Conservation (phyloP, 331 rosid genomes). For the Saraca asoca region DNA sequence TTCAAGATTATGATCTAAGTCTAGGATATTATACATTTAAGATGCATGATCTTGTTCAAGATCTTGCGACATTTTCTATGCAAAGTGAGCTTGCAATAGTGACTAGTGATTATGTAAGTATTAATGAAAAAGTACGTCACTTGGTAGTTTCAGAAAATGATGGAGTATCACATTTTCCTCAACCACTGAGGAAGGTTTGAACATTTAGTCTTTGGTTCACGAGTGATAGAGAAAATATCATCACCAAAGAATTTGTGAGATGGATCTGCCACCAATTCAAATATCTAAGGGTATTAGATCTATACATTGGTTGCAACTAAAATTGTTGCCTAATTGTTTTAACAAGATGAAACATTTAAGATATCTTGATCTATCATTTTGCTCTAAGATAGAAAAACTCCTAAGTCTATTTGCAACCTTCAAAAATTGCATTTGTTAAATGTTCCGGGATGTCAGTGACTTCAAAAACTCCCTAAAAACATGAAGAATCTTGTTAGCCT, state of each 20-base stretch:
- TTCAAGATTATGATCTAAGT: slow-evolving; percentile 17
- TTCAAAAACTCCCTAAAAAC: slow-evolving; percentile 33
- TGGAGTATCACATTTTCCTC: not conserved
- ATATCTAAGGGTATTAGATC: slow-evolving; percentile 7
- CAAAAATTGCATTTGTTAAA: slow-evolving; percentile 31
- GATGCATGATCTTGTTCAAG: slow-evolving; percentile 43
- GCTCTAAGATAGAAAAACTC: slow-evolving; percentile 25
- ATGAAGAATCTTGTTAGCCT: slow-evolving; percentile 32
- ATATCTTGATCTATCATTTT: slow-evolving; percentile 24
- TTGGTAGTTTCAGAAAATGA: slow-evolving; percentile 27
- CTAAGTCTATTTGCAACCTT: slow-evolving; percentile 42
- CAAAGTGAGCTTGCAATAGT: slow-evolving; percentile 26
- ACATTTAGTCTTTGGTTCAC: not conserved
- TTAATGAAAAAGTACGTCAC: slow-evolving; percentile 27
- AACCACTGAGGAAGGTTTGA: not conserved
- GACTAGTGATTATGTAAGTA: not conserved
- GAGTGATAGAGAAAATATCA: not conserved
- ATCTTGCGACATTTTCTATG: slow-evolving; percentile 37
- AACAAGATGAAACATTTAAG: slow-evolving; percentile 40
- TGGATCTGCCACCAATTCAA: not conserved
- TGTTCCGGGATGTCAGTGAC: slow-evolving; percentile 17
- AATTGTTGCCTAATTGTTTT: slow-evolving; percentile 8
- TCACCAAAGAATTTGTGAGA: too few relatives aligned
- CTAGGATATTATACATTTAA: not conserved
- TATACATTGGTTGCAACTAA: not conserved